Conservation (phyloP, 352 stramenopile genomes). For the Globisporangium paddicum region DNA sequence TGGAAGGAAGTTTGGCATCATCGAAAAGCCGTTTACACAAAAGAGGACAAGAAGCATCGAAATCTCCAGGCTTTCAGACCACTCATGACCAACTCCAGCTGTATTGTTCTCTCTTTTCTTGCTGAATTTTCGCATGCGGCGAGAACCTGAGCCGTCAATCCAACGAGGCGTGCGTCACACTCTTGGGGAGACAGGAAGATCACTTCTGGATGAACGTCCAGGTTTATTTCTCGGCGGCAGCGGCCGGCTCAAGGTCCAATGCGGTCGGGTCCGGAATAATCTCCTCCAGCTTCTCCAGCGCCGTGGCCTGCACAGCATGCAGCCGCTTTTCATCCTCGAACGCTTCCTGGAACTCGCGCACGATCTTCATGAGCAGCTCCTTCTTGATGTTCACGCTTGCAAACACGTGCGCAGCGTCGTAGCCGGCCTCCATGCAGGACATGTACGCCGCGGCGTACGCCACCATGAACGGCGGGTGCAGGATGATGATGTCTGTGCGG, state of each 20-base stretch:
- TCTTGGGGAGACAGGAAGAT: background rate
- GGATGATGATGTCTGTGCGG: conserved; percentile 80
- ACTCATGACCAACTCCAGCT: too few relatives aligned
- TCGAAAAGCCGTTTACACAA: too few relatives aligned
- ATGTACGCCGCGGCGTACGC: conserved; percentile 81
- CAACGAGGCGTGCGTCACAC: background rate
- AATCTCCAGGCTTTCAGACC: too few relatives aligned
- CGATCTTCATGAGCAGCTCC: conserved; percentile 74
- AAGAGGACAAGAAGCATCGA: too few relatives aligned
- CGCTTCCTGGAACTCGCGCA: conserved; percentile 66
- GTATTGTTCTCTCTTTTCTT: too few relatives aligned
- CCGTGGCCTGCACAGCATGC: conserved; percentile 47
- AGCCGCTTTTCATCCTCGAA: conserved; percentile 77
- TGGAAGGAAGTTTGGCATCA: too few relatives aligned
- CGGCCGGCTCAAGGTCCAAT: conserved; percentile 13
- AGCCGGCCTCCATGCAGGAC: conserved; percentile 67
- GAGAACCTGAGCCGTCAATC: too few relatives aligned
- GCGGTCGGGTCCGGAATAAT: conserved; percentile 61
- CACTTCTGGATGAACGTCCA: too few relatives aligned
- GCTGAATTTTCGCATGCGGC: too few relatives aligned
- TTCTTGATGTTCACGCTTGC: conserved; percentile 78
- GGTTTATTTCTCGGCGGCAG: conserved; percentile 25
- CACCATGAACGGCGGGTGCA: conserved; percentile 87
- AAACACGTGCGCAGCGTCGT: conserved; percentile 76
- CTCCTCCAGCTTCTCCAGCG: conserved; percentile 77